Conservation (phyloP, 257 asterid genomes). For the Nicotiana undulata region DNA sequence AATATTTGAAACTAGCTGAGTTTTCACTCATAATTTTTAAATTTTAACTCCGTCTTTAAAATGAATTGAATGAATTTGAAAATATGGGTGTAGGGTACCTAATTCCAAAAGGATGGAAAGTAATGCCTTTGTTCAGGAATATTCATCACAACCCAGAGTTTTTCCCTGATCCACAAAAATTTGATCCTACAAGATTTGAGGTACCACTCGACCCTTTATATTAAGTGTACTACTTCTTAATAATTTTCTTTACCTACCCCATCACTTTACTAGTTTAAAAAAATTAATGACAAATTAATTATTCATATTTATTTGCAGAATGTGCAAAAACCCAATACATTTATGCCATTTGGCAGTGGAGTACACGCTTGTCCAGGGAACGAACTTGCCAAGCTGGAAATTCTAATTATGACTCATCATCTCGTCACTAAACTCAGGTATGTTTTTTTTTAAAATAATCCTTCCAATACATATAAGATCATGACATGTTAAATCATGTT, state of each 20-base stretch:
- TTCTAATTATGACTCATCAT: slow-evolving; percentile 70
- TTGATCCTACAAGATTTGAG: slow-evolving; percentile 80
- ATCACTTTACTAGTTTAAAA: background rate
- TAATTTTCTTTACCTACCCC: background rate
- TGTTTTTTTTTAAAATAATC: background rate
- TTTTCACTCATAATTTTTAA: too few species aligned
- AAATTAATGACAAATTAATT: background rate
- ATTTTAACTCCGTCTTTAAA: too few species aligned
- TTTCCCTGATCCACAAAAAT: slow-evolving; percentile 58
- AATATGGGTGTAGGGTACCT: slow-evolving; percentile 41
- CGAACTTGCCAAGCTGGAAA: slow-evolving; percentile 81
- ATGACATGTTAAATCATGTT: background rate
- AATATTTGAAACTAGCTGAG: accelerated
- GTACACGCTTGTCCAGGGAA: slow-evolving; percentile 90
- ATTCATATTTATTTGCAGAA: slow-evolving; percentile 22
- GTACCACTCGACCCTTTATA: slow-evolving; percentile 17
- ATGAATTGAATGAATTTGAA: too few species aligned
- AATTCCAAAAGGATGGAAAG: slow-evolving; percentile 98
- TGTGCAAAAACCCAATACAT: slow-evolving; percentile 60
- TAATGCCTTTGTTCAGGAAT: slow-evolving; percentile 84
- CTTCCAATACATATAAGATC: background rate
- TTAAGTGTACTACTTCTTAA: background rate
- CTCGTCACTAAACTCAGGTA: slow-evolving; percentile 67
- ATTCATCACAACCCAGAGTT: slow-evolving; percentile 84
- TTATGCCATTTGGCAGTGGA: slow-evolving; percentile 90